A percentile compares a stretch with the other conserved stretches of the same genome.
Evolutionary conservation across 352 stramenopile genomes (phyloP).

Genomic region (Globisporangium megalacanthum): DNA sequence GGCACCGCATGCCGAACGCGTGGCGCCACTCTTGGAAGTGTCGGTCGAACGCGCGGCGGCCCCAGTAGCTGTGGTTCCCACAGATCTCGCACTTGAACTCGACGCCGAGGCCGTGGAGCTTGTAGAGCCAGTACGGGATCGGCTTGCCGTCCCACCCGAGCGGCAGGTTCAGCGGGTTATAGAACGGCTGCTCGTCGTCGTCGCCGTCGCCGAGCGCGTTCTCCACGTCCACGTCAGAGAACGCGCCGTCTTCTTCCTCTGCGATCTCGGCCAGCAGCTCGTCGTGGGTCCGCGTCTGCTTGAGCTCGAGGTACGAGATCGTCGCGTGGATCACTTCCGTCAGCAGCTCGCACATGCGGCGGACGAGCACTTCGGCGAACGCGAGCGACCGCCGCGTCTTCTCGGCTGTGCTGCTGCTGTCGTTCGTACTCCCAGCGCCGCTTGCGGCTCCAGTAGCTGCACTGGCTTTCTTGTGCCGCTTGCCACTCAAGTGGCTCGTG

Average conservation of each 20-base stretch:
- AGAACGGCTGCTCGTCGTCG: conserved; percentile 96
- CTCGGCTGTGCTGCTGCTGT: conserved; percentile 8
- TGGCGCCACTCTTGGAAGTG: conserved; percentile 99
- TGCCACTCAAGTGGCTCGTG: conserved; percentile 66
- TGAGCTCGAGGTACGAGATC: conserved; percentile 82
- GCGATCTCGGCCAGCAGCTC: conserved; percentile 82
- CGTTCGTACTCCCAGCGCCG: background rate
- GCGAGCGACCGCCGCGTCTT: conserved; percentile 51
- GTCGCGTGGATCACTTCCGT: conserved; percentile 82
- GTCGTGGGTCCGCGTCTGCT: conserved; percentile 85
- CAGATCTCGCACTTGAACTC: conserved; percentile 99
- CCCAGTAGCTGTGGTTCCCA: conserved; percentile 98
- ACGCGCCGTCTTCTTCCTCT: conserved; percentile 82
- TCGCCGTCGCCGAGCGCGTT: conserved; percentile 64
- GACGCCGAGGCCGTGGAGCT: conserved; percentile 97
- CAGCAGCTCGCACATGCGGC: conserved; percentile 67
- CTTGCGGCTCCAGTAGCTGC: conserved; percentile 6
- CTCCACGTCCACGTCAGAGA: conserved; percentile 79
- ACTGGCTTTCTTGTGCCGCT: conserved; percentile 72
- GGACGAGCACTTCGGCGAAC: conserved; percentile 69
- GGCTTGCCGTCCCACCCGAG: conserved; percentile 99
- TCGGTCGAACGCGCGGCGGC: conserved; percentile 93
- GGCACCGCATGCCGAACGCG: conserved; percentile 96
- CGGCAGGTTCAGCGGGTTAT: conserved; percentile 98
- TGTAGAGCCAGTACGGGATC: conserved; percentile 99